Conservation (phyloP, 2,329 filamentous ascomycete genomes). For the Diaporthe vaccinii region DNA sequence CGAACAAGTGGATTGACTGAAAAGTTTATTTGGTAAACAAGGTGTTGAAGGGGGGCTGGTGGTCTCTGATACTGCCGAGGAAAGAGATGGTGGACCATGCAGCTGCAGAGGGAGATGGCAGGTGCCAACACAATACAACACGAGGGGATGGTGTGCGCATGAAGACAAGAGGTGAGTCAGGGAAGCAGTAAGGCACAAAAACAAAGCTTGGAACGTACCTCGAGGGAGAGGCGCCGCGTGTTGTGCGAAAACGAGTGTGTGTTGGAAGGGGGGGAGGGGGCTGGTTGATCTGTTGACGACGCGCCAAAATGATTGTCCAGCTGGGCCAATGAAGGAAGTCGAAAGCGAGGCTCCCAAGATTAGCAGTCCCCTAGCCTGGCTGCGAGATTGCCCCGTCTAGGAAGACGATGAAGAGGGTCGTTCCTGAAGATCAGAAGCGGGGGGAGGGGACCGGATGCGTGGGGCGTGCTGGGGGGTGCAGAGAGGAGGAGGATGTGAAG, state of each 20-base stretch:
- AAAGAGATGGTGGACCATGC: constrained; percentile 24
- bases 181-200: not conserved
- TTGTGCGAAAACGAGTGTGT: constrained; percentile 3
- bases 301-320: not conserved
- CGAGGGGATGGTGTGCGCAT: not conserved
- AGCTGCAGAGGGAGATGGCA: constrained; percentile 20
- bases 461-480: constrained; percentile 25
- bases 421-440: constrained; percentile 36
- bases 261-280: not conserved
- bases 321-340: constrained; percentile 30
- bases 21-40: constrained; percentile 36
- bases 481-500: not conserved
- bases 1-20: constrained; percentile 15
- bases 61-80: not conserved
- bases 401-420: constrained; percentile 36
- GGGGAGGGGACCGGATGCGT: constrained; percentile 15
- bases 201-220: constrained; percentile 22
- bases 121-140: constrained; percentile 17
- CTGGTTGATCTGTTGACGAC: constrained; percentile 30
- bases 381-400: constrained; percentile 14
- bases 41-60: not conserved
- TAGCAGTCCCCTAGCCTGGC: constrained; percentile 10
- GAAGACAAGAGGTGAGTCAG: not conserved
- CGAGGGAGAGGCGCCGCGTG: constrained; percentile 15
- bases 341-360: constrained; percentile 21